Evolutionary conservation across 768 basidiomycete genomes (phyloP), one percentile per base, ranked within the genome.

Genomic region (Lyophyllum atratum): DNA sequence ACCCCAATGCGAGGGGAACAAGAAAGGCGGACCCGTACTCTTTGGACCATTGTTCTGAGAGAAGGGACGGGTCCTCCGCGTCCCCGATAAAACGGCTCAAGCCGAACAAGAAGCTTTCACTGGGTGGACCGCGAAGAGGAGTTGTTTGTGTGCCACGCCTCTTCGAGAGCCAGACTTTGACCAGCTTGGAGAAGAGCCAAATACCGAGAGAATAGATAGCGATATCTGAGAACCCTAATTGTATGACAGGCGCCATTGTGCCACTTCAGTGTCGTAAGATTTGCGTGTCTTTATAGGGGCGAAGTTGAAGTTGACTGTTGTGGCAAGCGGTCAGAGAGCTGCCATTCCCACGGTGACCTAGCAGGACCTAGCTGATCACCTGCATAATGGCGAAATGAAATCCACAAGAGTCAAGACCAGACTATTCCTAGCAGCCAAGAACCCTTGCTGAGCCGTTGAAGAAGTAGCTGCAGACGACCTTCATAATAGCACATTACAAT

Each of bases 1-100:
- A 62, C 0, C 78, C 78, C 6, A 83, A 56, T 0, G 67, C 59
- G 1, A 61, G 60, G 0, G 82, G 74, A n/a, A 83, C 55, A 15
- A 67, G 49, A 58, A 70, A 86, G 0, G 74, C 80, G 1, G 75
- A 61, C 7, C 85, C 85, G 31, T 83, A 83, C 44, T 78, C 64
- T 7, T 63, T 64, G 1, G 72, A 72, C 85, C 84, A 85, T 5
- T 68, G 54, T 54, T 83, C 82, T 58, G 73, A 77, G 8, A 81
- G 24, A 0, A 57, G 22, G 4, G 72, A 69, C 22, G 70, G 28
- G 47, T 76, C 72, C 0, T 70, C 68, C 0, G 68, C 58, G 8
- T 68, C 61, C 31, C 63, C 60, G 9, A 78, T 52, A 26, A 68
- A 50, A 15, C 66, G 65, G 22, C 64, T 65, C 28, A 72, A 52